phyloP scores from a whole-genome alignment of 2,329 filamentous ascomycete genomes.

The Aquanectria penicillioides region DNA sequence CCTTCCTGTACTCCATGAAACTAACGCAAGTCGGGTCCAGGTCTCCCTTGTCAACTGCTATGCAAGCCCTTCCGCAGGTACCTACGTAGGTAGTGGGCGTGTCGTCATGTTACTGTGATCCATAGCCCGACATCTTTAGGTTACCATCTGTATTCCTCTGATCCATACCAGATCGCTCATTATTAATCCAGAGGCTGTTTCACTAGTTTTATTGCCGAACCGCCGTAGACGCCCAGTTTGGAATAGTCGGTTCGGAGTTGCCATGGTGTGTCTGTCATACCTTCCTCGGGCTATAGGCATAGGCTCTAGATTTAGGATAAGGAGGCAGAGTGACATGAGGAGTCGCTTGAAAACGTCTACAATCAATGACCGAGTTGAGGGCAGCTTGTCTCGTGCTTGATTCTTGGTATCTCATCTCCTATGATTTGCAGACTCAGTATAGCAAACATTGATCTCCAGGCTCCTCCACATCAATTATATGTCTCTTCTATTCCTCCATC shows the following conservation, averaged over 20 bases:
- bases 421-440: slow-evolving; percentile 12
- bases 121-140: slow-evolving; percentile 14
- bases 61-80: slow-evolving; percentile 6
- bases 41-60: background rate
- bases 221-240: background rate
- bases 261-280: too few species aligned
- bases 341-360: too few species aligned
- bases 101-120: background rate
- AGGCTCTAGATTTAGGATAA: too few species aligned
- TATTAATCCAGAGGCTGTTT: background rate
- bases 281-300: too few species aligned
- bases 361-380: too few species aligned
- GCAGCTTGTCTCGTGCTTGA: slow-evolving; percentile 7
- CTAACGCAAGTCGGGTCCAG: slow-evolving; percentile 4
- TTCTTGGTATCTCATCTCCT: slow-evolving; percentile 22
- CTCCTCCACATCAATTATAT: background rate
- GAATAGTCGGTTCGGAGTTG: too few species aligned
- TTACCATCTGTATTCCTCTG: background rate
- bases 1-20: slow-evolving; percentile 14
- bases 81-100: too few species aligned
- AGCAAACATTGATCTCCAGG: background rate
- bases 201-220: background rate
- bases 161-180: background rate
- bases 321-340: too few species aligned
- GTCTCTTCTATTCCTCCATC: background rate